Base-by-base conservation (phyloP, 2,329 filamentous ascomycete species). In the Verruconis gallopava region DNA sequence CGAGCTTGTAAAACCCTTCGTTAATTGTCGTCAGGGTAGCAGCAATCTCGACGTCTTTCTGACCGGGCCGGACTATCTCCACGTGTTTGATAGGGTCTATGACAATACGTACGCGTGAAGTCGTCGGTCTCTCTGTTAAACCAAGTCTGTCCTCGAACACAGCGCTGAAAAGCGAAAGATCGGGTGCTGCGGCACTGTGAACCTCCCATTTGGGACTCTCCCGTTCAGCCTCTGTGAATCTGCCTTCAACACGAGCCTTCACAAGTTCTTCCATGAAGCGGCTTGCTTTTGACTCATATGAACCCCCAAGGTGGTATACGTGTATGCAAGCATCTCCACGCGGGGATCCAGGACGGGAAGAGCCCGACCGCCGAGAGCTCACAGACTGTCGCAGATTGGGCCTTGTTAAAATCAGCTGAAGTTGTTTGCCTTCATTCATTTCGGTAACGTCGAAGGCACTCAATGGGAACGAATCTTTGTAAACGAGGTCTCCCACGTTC, bases 181-280 rank as follows among this genome's bases (percentile, higher is more conserved):
- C 80, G 28, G 37, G 18, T 11, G 68, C 68, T n/a, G 61, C 53
- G 4, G 72, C 69, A 15, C 78, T 81, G 28, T 85, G 75, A 21
- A 93, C 72, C 21, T 82, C 82, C 86, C 85, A 95, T 51, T 73
- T 77, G 13, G 78, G 71, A 45, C 80, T 75, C 57, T 94, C 85
- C 45, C 88, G 76, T 63, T 94, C 85, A n/a, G 67, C 59, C 56
- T 94, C 86, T 1, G 82, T 66, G 53, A 93, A 94, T 9, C 88
- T 75, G 4, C 79, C 81, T 60, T 95, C 89, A 12, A 95, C 77
- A 48, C 80, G 77, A 5, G 88, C 86, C 62, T 89, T 93, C 37
- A 79, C 76, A 11, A 95, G 70, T 49, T 96, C 91, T 60, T 96
- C 89, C 20, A 77, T 77, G 61, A 85, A 79, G 46, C 80, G 83